Evolutionary conservation across 371 early-diverging fungal species (phyloP), one percentile per base, ranked within the genome.

Genomic region (Smittium mucronatum): DNA sequence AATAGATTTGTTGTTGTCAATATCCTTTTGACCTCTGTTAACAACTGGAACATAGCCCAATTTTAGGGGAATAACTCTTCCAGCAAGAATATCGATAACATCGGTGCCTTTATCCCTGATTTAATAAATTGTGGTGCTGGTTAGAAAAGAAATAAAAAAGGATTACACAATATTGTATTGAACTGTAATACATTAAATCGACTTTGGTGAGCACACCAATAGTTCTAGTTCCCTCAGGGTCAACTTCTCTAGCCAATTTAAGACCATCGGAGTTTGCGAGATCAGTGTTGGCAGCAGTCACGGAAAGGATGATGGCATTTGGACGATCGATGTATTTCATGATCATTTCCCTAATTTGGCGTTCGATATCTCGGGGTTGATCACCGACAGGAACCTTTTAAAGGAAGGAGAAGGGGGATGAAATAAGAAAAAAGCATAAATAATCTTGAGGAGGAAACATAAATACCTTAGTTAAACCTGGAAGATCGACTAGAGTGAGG

Each of bases 171-270:
- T 47, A 25, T 8, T 47, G 47, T 8, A 15, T 8, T 8, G 47
- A 47, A 47, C 25, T 47, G 25, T 15, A 8, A 15, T 47, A 47
- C 99, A 99, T 99, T 70, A 99, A 81, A 81, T 99, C 99, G 47
- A 99, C 87, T 80, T 99, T 99, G 69, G 99, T 99, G 75, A 99
- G 80, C 30, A 99, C 99, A 75, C 99, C 99, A 69, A 99, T 90
- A 1, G 99, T 99, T 60, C 99, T 86, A 34, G 90, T 60, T 70
- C 98, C 97, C 65, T 98, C 96, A 5, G 99, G 98, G 76, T 99
- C 99, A 2, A 95, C 94, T 75, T 97, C 97, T 36, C 94, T 85
- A 5, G 98, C 98, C 30, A 97, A 75, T 75, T 94, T 94, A 47
- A 99, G 84, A 33, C 98, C 97, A 76, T 99, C 99, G 16, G 97